phyloP scores from a whole-genome alignment of 371 early-diverging fungal genomes.

The Entomophthora muscae region DNA sequence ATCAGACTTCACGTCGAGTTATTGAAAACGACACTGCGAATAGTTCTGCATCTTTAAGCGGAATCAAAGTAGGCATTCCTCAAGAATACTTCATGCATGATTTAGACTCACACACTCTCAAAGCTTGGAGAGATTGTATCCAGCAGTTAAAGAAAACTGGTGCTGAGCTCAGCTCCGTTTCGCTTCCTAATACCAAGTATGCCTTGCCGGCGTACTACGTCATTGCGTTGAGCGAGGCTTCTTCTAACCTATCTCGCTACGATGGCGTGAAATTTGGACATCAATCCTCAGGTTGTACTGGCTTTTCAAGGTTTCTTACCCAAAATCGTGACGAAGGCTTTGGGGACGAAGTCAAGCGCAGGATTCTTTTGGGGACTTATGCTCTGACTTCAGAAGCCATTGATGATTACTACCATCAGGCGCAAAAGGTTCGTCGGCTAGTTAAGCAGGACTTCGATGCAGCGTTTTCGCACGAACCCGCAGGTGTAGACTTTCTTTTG shows the following conservation, averaged over 20 bases:
- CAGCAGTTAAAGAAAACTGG: conserved; percentile 31
- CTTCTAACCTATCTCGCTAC: conserved; percentile 73
- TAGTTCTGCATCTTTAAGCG: neutral
- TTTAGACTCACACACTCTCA: conserved; percentile 25
- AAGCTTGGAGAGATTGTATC: conserved; percentile 44
- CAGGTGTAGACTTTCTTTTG: neutral
- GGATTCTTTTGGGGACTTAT: conserved; percentile 71
- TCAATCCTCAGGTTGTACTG: conserved; percentile 13
- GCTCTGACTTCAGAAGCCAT: conserved; percentile 49
- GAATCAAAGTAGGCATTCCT: conserved; percentile 11
- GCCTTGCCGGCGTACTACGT: conserved; percentile 78
- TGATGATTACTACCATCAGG: conserved; percentile 48
- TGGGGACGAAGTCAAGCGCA: conserved; percentile 62
- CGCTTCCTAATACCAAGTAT: conserved; percentile 43
- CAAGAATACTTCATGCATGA: conserved; percentile 53
- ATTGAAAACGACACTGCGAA: conserved; percentile 8
- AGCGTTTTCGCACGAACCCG: conserved; percentile 32
- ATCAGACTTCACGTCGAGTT: conserved; percentile 40
- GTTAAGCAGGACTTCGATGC: conserved; percentile 63
- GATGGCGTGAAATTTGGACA: conserved; percentile 47
- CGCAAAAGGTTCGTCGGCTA: conserved; percentile 58
- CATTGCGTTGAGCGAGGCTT: conserved; percentile 79
- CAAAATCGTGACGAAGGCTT: conserved; percentile 46
- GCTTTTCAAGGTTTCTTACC: conserved; percentile 22
- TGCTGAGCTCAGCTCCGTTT: conserved; percentile 45